Evolutionary conservation across 1,139 yeast genomes (phyloP).

Genomic region (Wickerhamomyces sp.): DNA sequence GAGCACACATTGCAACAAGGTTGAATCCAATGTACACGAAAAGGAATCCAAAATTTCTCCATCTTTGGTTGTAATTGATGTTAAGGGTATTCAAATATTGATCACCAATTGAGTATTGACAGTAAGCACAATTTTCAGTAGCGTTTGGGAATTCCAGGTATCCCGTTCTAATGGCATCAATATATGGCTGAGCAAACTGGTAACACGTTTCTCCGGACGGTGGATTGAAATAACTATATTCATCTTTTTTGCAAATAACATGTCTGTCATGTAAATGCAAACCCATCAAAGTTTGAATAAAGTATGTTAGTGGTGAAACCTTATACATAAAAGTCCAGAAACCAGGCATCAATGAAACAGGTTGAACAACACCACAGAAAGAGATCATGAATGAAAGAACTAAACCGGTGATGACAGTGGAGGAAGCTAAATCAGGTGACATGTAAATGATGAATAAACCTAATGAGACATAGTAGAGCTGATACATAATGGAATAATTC

Average conservation of each 20-base stretch:
- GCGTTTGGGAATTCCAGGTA: slow-evolving; percentile 50
- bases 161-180: slow-evolving; percentile 34
- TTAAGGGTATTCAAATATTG: slow-evolving; percentile 44
- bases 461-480: slow-evolving; percentile 50
- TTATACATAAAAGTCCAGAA: slow-evolving; percentile 76
- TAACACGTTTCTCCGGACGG: slow-evolving; percentile 60
- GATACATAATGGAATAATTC: slow-evolving; percentile 50
- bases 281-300: slow-evolving; percentile 54
- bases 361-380: slow-evolving; percentile 65
- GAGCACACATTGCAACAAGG: slow-evolving; percentile 38
- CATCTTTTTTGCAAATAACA: slow-evolving; percentile 49
- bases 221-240: slow-evolving; percentile 50
- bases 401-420: slow-evolving; percentile 51
- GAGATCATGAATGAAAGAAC: slow-evolving; percentile 49
- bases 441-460: slow-evolving; percentile 51
- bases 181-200: slow-evolving; percentile 38
- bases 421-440: slow-evolving; percentile 61
- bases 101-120: slow-evolving; percentile 50
- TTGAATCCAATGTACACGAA: slow-evolving; percentile 56
- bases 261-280: slow-evolving; percentile 49
- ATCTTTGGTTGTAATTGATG: slow-evolving; percentile 42
- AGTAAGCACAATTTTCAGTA: slow-evolving; percentile 53
- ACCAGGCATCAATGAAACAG: slow-evolving; percentile 53
- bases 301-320: slow-evolving; percentile 65
- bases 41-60: slow-evolving; percentile 66